Base-by-base conservation (phyloP, 1,284 basidiomycete species). In the Fomitopsis schrenkii region DNA sequence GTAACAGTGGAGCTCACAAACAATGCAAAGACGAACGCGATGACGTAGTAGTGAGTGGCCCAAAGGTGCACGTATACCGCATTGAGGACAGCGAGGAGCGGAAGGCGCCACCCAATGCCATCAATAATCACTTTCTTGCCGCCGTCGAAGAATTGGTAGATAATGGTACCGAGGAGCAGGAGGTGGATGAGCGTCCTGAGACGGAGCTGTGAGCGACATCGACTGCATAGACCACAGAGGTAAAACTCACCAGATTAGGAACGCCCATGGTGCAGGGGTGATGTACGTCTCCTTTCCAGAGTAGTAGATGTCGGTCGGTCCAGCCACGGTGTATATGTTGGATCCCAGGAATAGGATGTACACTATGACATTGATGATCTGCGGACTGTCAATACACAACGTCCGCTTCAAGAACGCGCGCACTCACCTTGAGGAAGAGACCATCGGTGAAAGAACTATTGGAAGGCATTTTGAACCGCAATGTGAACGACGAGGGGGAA, bases 251-350 rank as follows among this genome's bases (percentile, higher is more conserved):
- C 91, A 93, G 69, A 94, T 90, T 74, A 86, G 82, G 77, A 93
- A 94, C 2, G 90, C 86, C 87, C 92, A 97, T 36, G 90, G 87
- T 26, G 93, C 92, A 38, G 95, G 95, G 0, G 94, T 96, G 63
- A 97, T 78, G 74, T 95, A 97, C 6, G 94, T 96, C 68, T 91
- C 86, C 74, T 91, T 92, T 57, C 83, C 85, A 63, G 79, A 75
- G 71, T 80, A 84, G 76, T 91, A 91, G 57, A 87, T 82, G 68
- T 85, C 85, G 50, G 83, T 79, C 0, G 90, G 89, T 0, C 86
- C 83, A 2, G 93, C 86, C 63, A 94, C 83, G 50, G 87, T 88
- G 80, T 95, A 97, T 59, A 94, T 82, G 75, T 96, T 96, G 63
- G 88, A 91, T 41, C 93, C 91, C n/a, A 95, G 80, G 80, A 95